A percentile compares a stretch with the other conserved stretches of the same genome.
These are phyloP conservation scores for Cryoendolithus antarcticus DNA, from an alignment of 2,329 filamentous ascomycete species.

Conservation along the genomic window DNA sequence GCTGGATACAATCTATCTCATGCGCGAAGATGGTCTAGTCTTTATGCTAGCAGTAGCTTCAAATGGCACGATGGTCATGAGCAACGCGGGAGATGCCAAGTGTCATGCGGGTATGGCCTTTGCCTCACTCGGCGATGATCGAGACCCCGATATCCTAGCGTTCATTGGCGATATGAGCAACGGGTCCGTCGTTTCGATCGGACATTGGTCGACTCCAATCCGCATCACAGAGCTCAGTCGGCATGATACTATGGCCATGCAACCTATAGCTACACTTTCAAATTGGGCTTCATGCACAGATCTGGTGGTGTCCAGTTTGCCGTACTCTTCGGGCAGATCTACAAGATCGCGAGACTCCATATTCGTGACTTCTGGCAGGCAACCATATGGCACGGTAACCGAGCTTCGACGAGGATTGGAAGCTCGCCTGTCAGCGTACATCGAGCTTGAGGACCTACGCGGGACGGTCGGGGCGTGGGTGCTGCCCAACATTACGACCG, in stretches of 20 bases:
- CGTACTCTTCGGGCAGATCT: constrained; percentile 11
- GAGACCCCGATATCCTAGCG: constrained; percentile 63
- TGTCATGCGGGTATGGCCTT: constrained; percentile 75
- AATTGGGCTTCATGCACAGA: constrained; percentile 47
- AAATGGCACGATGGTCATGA: constrained; percentile 37
- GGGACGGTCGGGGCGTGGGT: constrained; percentile 26
- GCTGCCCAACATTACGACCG: constrained; percentile 18
- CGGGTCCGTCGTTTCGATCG: constrained; percentile 34
- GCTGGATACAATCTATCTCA: constrained; percentile 73
- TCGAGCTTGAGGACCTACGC: constrained; percentile 16
- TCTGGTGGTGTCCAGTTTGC: constrained; percentile 23
- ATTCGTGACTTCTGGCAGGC: constrained; percentile 30
- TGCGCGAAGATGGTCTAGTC: constrained; percentile 75
- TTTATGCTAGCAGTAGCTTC: constrained; percentile 58
- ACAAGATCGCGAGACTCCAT: constrained; percentile 15
- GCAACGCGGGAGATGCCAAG: constrained; percentile 49
- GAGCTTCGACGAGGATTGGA: constrained; percentile 32
- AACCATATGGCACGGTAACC: constrained; percentile 31
- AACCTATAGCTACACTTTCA: constrained; percentile 48
- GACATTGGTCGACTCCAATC: constrained; percentile 13
- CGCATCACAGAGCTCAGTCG: constrained; percentile 38
- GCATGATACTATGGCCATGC: constrained; percentile 34
- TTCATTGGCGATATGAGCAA: constrained; percentile 66
- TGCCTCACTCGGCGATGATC: constrained; percentile 51
- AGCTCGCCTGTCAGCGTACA: constrained; percentile 18